Percentiles rank a stretch among this genome's conserved stretches.
Evolutionary conservation across 1,284 basidiomycete genomes (phyloP).

Genomic region (Cutaneotrichosporon sp.): DNA sequence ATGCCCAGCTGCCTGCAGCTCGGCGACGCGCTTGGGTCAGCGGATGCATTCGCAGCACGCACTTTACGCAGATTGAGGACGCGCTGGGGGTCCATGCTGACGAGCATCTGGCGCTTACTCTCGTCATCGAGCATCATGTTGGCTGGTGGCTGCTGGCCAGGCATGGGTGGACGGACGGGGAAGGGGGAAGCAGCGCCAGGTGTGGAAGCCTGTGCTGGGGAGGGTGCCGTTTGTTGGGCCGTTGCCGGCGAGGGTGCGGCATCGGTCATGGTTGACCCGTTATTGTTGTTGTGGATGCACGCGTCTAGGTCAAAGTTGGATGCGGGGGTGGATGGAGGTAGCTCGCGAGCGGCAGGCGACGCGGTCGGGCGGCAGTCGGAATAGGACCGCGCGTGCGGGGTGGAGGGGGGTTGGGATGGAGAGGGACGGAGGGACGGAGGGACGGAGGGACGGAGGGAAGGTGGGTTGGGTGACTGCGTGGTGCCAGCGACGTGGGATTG

Average conservation of each 20-base stretch:
- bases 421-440: not conserved
- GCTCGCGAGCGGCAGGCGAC: not conserved
- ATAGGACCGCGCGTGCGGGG: too few relatives aligned
- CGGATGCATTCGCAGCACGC: constrained; percentile 18
- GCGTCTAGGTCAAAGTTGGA: not conserved
- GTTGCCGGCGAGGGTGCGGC: constrained; percentile 22
- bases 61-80: constrained; percentile 38
- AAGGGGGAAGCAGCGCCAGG: constrained; percentile 4
- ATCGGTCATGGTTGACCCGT: constrained; percentile 18
- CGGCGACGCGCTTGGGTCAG: constrained; percentile 35
- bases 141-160: constrained; percentile 14
- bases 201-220: constrained; percentile 10
- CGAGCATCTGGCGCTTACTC: constrained; percentile 41
- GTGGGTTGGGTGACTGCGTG: not conserved
- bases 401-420: not conserved
- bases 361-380: not conserved
- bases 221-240: constrained; percentile 16
- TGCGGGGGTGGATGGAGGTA: too few relatives aligned
- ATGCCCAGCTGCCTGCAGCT: constrained; percentile 43
- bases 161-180: constrained; percentile 11
- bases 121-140: constrained; percentile 36
- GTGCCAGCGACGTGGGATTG: not conserved
- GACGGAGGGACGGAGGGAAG: too few relatives aligned
- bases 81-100: constrained; percentile 38
- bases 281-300: not conserved